Conservation (phyloP, 768 basidiomycete species). For the Candolleomyces efflorescens region DNA sequence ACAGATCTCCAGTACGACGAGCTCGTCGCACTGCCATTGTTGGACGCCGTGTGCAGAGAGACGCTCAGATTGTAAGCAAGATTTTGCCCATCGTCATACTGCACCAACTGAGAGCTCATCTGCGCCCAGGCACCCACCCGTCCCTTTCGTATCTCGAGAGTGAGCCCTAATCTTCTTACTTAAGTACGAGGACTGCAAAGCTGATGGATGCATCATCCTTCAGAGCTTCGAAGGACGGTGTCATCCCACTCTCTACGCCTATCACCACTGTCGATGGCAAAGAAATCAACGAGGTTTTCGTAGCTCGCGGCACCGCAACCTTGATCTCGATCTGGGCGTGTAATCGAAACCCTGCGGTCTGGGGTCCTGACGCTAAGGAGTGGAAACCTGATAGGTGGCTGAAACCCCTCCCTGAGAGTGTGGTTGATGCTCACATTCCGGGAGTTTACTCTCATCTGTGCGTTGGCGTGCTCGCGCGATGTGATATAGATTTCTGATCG, state of each 20-base stretch:
- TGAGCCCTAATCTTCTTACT: conserved; percentile 4
- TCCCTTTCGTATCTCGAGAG: conserved; percentile 16
- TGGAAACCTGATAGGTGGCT: conserved; percentile 52
- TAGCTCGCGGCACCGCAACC: conserved; percentile 33
- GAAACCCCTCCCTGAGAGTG: conserved; percentile 17
- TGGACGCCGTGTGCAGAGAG: conserved; percentile 36
- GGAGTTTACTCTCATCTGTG: conserved; percentile 41
- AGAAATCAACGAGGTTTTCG: conserved; percentile 24
- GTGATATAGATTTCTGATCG: no score
- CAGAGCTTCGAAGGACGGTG: conserved; percentile 18
- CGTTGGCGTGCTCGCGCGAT: no score
- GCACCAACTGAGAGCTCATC: background rate
- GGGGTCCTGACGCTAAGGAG: conserved; percentile 43
- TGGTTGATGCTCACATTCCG: conserved; percentile 32
- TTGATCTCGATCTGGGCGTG: conserved; percentile 27
- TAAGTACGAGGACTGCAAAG: background rate
- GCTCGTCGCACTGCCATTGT: conserved; percentile 29
- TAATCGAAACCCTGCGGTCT: conserved; percentile 36
- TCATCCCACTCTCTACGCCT: conserved; percentile 21
- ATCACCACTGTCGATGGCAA: conserved; percentile 19
- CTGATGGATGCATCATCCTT: no score
- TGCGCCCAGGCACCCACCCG: conserved; percentile 17
- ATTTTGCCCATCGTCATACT: background rate
- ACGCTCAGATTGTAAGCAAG: conserved; percentile 29
- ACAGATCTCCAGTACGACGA: conserved; percentile 34